A percentile compares a stretch with the other conserved stretches of the same genome.
phyloP scores from a whole-genome alignment of 2,329 filamentous ascomycete species.

The Fusarium aywerte region DNA sequence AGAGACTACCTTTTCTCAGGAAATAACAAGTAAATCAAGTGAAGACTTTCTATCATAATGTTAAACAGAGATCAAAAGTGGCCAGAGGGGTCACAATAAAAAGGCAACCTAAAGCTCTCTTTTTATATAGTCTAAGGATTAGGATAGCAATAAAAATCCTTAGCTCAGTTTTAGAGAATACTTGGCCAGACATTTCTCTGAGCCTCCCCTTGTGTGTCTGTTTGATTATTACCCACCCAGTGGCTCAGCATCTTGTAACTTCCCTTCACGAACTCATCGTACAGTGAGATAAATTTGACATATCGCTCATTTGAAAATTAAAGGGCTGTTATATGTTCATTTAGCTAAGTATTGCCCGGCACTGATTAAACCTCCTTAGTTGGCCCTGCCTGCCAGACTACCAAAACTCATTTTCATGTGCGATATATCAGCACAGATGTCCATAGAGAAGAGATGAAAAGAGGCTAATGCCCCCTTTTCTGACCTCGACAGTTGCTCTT shows the following conservation, averaged over 20 bases:
- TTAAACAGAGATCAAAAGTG: no score
- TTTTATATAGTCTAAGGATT: no score
- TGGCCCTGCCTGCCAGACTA: not conserved
- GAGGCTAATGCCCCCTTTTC: not conserved
- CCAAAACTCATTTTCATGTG: constrained; percentile 21
- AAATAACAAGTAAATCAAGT: no score
- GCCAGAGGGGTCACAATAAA: no score
- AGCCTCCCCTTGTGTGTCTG: no score
- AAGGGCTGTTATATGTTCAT: not conserved
- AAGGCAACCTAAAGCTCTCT: no score
- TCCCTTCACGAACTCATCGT: not conserved
- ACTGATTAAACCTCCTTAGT: not conserved
- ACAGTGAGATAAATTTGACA: not conserved
- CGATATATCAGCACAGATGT: not conserved
- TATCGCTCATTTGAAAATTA: not conserved
- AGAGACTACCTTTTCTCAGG: no score
- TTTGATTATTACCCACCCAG: no score
- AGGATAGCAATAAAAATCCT: no score
- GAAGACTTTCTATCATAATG: no score
- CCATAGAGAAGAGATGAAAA: not conserved
- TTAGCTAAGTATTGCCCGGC: constrained; percentile 1
- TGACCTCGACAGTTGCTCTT: not conserved
- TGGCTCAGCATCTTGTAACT: not conserved
- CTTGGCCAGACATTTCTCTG: no score
- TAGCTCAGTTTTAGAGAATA: no score